Conservation (phyloP, 2,329 filamentous ascomycete species). For the Aspergillus alliaceus region DNA sequence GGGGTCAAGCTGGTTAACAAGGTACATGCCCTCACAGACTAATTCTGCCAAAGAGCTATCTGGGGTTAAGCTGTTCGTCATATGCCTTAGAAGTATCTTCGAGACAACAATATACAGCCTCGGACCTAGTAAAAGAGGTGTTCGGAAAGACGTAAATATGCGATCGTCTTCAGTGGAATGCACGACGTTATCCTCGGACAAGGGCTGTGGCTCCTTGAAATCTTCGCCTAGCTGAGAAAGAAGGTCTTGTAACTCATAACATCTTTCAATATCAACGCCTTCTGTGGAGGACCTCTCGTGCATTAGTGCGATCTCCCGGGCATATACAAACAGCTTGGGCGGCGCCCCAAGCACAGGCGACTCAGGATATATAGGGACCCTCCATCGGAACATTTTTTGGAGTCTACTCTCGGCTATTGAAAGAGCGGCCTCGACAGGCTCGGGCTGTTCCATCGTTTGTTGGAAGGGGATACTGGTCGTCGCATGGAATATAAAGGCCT, state of each 20-base stretch:
- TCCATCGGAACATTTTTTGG: constrained; percentile 3
- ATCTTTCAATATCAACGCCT: background rate
- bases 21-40: constrained; percentile 11
- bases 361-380: background rate
- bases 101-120: constrained; percentile 18
- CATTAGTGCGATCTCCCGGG: constrained; percentile 13
- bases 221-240: background rate
- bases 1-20: constrained; percentile 17
- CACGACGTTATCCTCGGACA: too few relatives aligned
- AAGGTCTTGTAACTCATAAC: constrained; percentile 1
- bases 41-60: background rate
- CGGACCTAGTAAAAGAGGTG: constrained; percentile 4
- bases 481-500: constrained; percentile 29
- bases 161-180: too few relatives aligned
- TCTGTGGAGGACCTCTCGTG: constrained; percentile 8
- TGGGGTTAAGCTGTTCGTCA: background rate
- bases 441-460: background rate
- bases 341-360: constrained; percentile 24
- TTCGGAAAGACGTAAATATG: background rate
- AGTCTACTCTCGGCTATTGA: constrained; percentile 13
- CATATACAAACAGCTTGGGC: constrained; percentile 20
- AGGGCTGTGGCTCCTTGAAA: too few relatives aligned
- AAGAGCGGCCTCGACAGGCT: constrained; percentile 20
- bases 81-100: constrained; percentile 15
- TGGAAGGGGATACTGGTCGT: constrained; percentile 28